A percentile compares a stretch with the other conserved stretches of the same genome.
These are phyloP conservation scores for Cytospora paraplurivora DNA, from an alignment of 2,329 filamentous ascomycete species.

Conservation along the genomic window DNA sequence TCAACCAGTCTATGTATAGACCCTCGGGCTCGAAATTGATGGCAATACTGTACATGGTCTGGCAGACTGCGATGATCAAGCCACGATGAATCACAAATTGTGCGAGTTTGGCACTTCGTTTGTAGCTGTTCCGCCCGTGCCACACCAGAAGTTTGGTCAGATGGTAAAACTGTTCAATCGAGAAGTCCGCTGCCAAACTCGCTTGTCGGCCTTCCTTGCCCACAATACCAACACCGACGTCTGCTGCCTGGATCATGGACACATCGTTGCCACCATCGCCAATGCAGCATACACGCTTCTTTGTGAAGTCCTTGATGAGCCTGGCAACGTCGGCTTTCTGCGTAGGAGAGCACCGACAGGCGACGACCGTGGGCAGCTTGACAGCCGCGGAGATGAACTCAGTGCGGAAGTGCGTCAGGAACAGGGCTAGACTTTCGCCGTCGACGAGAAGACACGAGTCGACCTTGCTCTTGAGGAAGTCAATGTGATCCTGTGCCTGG, in stretches of 20 bases:
- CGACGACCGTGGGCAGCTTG: conserved; percentile 85
- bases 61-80: conserved; percentile 90
- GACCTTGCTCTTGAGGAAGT: conserved; percentile 84
- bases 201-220: conserved; percentile 97
- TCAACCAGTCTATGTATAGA: conserved; percentile 92
- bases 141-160: conserved; percentile 96
- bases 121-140: conserved; percentile 98
- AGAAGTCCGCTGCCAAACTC: conserved; percentile 93
- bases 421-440: conserved; percentile 82
- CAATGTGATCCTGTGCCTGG: conserved; percentile 82
- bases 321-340: conserved; percentile 94
- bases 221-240: conserved; percentile 96
- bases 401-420: conserved; percentile 78
- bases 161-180: conserved; percentile 92
- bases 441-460: conserved; percentile 90
- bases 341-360: conserved; percentile 93
- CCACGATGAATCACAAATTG: conserved; percentile 99
- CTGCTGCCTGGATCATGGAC: conserved; percentile 97
- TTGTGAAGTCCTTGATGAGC: conserved; percentile 87
- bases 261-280: conserved; percentile 98
- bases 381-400: conserved; percentile 91
- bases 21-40: conserved; percentile 91
- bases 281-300: conserved; percentile 95
- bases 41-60: conserved; percentile 96
- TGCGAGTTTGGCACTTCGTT: conserved; percentile 89